phyloP scores from a whole-genome alignment of 2,329 filamentous ascomycete genomes.

The Sporothrix inflata region DNA sequence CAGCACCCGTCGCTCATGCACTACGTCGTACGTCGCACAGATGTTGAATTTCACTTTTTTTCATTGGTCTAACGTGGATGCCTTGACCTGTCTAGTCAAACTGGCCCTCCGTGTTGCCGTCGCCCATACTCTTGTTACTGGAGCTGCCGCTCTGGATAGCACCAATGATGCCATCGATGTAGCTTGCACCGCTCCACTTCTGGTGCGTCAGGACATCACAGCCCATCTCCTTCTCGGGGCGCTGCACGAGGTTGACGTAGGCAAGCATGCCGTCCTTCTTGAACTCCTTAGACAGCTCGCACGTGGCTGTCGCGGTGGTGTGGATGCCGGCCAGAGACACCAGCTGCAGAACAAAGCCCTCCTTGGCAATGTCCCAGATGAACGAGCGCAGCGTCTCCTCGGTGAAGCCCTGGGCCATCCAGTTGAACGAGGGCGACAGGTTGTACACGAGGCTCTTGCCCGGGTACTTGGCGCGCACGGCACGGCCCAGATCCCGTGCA shows the following conservation, averaged over 20 bases:
- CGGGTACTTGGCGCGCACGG: conserved; percentile 71
- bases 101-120: conserved; percentile 84
- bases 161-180: conserved; percentile 88
- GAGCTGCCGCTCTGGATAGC: conserved; percentile 90
- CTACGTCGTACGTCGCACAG: too few relatives aligned
- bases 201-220: conserved; percentile 95
- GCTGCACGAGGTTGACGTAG: conserved; percentile 92
- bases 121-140: conserved; percentile 89
- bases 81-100: conserved; percentile 44
- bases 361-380: conserved; percentile 92
- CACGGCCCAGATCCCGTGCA: conserved; percentile 71
- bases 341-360: conserved; percentile 75
- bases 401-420: conserved; percentile 93
- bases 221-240: conserved; percentile 84
- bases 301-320: conserved; percentile 65
- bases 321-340: conserved; percentile 69
- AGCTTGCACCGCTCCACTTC: conserved; percentile 72
- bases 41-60: too few relatives aligned
- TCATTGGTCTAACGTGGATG: neutral
- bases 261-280: conserved; percentile 94
- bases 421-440: conserved; percentile 95
- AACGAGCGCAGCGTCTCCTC: conserved; percentile 83
- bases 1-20: too few relatives aligned
- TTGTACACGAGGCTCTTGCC: conserved; percentile 96
- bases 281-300: conserved; percentile 79